Base-by-base conservation (phyloP, 1,284 basidiomycete species). In the Malassezia sympodialis region DNA sequence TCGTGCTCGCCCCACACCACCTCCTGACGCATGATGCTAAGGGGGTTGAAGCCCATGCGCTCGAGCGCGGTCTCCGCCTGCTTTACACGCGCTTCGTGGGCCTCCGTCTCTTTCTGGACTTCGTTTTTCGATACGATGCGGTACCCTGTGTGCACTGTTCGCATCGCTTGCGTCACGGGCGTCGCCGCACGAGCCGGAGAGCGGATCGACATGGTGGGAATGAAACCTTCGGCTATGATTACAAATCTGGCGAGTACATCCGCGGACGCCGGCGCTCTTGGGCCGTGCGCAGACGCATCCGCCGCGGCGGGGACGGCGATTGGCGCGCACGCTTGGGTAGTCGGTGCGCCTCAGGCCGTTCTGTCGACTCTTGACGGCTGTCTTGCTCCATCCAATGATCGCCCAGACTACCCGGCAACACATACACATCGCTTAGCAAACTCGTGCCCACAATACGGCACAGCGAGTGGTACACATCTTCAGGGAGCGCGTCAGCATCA, bases 1-100 rank as follows among this genome's bases (percentile, higher is more conserved):
- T 67, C 65, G 26, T 63, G 56, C 35, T 67, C 63, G 15, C 60
- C 67, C 67, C 67, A 69, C 2, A 57, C 51, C 0, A 69, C 60
- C 4, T 60, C 21, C 47, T 69, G 67, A 17, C 62, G 63, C 55
- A 54, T 63, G 2, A 65, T 47, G 6, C 32, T 30, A 10, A 40
- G 39, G 28, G 14, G 27, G 1, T 44, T 44, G 31, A 37, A 57
- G 28, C 55, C 55, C 19, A 51, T 34, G 5, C 28, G 8, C 10
- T 24, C 52, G 2, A 81, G 77, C 8, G 12, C 55, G 1, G n/a
- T 10, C 32, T 35, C 47, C 0, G 30, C 49, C 23, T 40, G 44
- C 2, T 41, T 15, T 10, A 57, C 31, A 7, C 32, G 26, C 11
- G 42, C 45, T 15, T 54, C 56, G 27, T 34, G 26, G 15, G 32